Percentiles rank a stretch among this genome's conserved stretches.
Conservation (phyloP, 2,329 filamentous ascomycete species). For the Teratosphaeria pseudoeucalypti region DNA sequence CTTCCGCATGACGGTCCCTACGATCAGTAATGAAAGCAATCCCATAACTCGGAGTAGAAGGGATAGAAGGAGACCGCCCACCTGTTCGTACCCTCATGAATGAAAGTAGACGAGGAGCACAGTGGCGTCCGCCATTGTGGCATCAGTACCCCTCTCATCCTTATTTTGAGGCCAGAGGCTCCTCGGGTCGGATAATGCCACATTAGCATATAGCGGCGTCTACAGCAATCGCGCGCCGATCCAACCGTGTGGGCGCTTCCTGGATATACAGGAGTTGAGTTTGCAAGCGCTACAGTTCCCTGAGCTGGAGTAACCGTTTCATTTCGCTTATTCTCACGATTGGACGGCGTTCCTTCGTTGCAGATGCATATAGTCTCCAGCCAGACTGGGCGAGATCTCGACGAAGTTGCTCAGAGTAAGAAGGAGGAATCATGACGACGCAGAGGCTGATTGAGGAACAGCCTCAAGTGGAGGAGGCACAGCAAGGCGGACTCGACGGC, state of each 20-base stretch:
- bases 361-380: neutral
- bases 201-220: neutral
- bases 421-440: neutral
- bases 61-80: neutral
- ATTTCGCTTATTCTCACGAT: neutral
- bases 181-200: neutral
- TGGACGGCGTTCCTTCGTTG: neutral
- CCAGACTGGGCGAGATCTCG: neutral
- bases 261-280: neutral
- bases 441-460: neutral
- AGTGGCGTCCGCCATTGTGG: neutral
- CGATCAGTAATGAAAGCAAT: neutral
- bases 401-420: neutral
- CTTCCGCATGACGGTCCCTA: neutral
- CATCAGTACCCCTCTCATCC: neutral
- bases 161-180: neutral
- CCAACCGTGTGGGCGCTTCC: neutral
- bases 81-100: neutral
- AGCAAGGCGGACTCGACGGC: neutral
- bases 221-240: neutral
- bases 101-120: neutral
- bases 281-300: neutral
- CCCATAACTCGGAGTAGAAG: neutral
- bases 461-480: neutral
- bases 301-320: neutral